Evolutionary conservation across 163 green algal species (phyloP), one percentile per base, ranked within the genome.

Genomic region (Chloromonas sp.): DNA sequence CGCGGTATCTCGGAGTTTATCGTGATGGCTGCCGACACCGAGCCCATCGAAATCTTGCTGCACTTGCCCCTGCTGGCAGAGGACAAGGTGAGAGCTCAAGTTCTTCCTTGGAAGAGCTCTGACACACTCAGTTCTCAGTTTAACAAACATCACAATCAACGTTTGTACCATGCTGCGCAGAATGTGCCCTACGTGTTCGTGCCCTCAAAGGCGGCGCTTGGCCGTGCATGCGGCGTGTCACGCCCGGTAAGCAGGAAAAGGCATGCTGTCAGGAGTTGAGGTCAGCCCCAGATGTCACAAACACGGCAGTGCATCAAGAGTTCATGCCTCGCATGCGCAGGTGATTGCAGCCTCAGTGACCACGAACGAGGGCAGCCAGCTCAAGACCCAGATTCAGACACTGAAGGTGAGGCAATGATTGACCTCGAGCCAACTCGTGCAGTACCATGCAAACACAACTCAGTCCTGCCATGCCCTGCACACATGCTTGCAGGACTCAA

Each of bases 11-110:
- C 91, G 60, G 97, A 99, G 92, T 98, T 99, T 61, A 93, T 99
- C 61, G 94, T 99, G 1, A 98, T 99, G 96, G 97, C 97, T 14
- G 97, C 97, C 11, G 97, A 99, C 89, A 98, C 97, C 11, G 97
- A 99, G 90, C 97, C 97, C 13, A 96, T 99, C 36, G 97, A 99
- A 88, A 99, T 99, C 88, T 90, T 99, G 84, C 93, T 99, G 36
- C 97, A 99, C 88, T 91, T 99, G 82, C 97, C 97, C 8, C 92
- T 99, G 71, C 93, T 99, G 79, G 97, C 97, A 60, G 97, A 99
- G 91, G 97, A 99, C 93, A 99, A 99, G 94, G 93, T 97, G 81
- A 36, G 86, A 36, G 36, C 36, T 36, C 36, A 36, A 36, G 36
- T 36, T 36, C 1, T 58, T 77, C 14, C 61, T 2, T n/a, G 5